Conservation (phyloP, 1,139 yeast species). For the Candida glucosophila region DNA sequence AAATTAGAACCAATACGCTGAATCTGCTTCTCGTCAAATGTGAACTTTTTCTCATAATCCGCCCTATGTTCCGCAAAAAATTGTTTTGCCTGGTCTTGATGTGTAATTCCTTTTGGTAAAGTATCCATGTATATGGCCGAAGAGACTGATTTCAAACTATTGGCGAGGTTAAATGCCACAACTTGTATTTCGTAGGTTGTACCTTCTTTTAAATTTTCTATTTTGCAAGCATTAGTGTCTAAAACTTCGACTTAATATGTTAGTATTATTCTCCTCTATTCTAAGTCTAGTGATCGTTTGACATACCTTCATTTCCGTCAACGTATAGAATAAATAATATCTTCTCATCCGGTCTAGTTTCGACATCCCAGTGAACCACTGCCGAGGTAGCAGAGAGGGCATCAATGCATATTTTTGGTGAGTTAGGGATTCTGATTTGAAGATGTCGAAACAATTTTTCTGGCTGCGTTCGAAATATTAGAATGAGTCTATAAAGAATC, state of each 20-base stretch:
- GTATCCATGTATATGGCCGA: slow-evolving; percentile 19
- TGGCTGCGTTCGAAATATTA: slow-evolving; percentile 28
- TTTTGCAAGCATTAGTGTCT: slow-evolving; percentile 28
- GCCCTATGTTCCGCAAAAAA: too few species aligned
- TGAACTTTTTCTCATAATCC: too few species aligned
- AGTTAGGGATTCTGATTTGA: slow-evolving; percentile 34
- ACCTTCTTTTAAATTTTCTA: slow-evolving; percentile 22
- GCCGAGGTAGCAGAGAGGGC: slow-evolving; percentile 21
- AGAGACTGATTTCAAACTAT: slow-evolving; percentile 30
- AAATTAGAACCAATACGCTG: too few species aligned
- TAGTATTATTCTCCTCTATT: too few species aligned
- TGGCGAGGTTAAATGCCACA: slow-evolving; percentile 29
- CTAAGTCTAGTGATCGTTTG: neutral
- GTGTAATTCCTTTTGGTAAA: too few species aligned
- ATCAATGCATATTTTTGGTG: slow-evolving; percentile 34
- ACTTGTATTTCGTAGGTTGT: slow-evolving; percentile 30
- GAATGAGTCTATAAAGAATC: slow-evolving; percentile 33
- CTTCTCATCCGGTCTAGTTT: slow-evolving; percentile 21
- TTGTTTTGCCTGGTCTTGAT: too few species aligned
- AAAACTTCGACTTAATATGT: slow-evolving; percentile 22
- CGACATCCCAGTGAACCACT: slow-evolving; percentile 38
- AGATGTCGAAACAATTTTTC: slow-evolving; percentile 28
- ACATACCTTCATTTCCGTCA: slow-evolving; percentile 22
- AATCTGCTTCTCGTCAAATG: too few species aligned
- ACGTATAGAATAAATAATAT: slow-evolving; percentile 28